A percentile compares a stretch with the other conserved stretches of the same genome.
Evolutionary conservation across 2,329 filamentous ascomycete species (phyloP).

Genomic region (Aspergillus sp.): DNA sequence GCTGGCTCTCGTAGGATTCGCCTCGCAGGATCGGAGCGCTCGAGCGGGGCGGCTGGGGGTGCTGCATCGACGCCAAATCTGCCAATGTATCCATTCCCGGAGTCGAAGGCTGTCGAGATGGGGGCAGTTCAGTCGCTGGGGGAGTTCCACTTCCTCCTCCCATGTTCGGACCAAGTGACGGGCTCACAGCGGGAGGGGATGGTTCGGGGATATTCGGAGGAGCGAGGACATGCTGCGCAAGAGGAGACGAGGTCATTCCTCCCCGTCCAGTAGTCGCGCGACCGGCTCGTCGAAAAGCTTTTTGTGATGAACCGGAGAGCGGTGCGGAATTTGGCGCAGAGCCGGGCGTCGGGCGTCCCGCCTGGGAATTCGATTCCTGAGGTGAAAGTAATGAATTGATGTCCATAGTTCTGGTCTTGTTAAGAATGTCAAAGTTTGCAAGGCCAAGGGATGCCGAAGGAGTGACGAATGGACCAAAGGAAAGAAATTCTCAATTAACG

Average conservation of each 20-base stretch:
- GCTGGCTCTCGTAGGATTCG: constrained; percentile 37
- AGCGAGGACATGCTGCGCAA: constrained; percentile 37
- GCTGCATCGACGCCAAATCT: constrained; percentile 43
- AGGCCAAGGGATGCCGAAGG: constrained; percentile 5
- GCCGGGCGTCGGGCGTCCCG: constrained; percentile 27
- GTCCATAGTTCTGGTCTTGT: constrained; percentile 31
- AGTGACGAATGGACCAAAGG: not conserved
- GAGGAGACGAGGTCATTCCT: constrained; percentile 35
- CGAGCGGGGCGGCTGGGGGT: constrained; percentile 36
- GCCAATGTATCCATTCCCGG: constrained; percentile 45
- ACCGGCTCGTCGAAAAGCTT: constrained; percentile 30
- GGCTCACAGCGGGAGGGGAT: constrained; percentile 31
- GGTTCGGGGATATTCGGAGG: constrained; percentile 31
- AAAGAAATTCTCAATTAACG: constrained; percentile 8
- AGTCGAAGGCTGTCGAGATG: constrained; percentile 37
- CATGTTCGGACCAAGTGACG: constrained; percentile 20
- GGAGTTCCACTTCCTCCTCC: constrained; percentile 29
- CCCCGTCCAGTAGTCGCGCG: constrained; percentile 25
- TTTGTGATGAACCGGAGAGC: constrained; percentile 23
- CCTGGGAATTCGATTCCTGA: constrained; percentile 34
- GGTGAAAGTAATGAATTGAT: constrained; percentile 43
- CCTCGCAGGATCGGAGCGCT: constrained; percentile 33
- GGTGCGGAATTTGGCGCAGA: constrained; percentile 19
- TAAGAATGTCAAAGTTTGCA: not conserved
- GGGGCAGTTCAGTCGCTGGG: constrained; percentile 25